Base-by-base conservation (phyloP, 2,329 filamentous ascomycete genomes). In the Cordyceps farinosa region DNA sequence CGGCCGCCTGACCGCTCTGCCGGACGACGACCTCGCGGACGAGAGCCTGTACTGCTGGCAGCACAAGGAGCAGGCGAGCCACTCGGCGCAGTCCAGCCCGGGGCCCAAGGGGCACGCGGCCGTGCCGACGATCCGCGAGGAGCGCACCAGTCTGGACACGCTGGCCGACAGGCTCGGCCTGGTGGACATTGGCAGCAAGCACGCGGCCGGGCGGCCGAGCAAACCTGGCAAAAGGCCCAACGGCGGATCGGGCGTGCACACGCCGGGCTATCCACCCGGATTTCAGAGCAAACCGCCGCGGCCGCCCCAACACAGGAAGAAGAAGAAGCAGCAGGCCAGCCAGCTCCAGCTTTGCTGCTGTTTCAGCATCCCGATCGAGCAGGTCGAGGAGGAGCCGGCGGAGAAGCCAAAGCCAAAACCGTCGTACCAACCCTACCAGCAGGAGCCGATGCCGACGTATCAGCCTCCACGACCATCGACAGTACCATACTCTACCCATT, bases 11-110 rank as follows among this genome's bases (percentile, higher is more conserved):
- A 53, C 38, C 58, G 48, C 58, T 38, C 3, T 50, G 2, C 47
- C 34, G 5, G 68, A 65, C 6, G 77, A 79, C 61, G 82, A 86
- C 65, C 81, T 84, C 2, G 77, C 79, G 63, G 82, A 85, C 54
- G 83, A 86, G 65, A 80, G 77, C n/a, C 84, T 88, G 56, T 97
- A 92, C 77, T 98, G 94, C 80, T 97, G 91, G 90, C 92, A 97
- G 74, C 95, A 99, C 79, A 93, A 91, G 73, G 91, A 95, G 63
- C 95, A 99, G 75, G 91, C 91, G 62, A 72, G 73, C 68, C 70
- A 74, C 63, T 80, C 81, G 9, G 73, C 80, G 2, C 74, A 73
- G 51, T 80, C 80, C 22, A 82, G 77, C 65, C 78, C 80, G 2
- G 79, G 79, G 1, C 79, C 78, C 5, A 74, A 74, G 48, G 70